phyloP scores from a whole-genome alignment of 257 asterid species.

The Scutellaria baicalensis region DNA sequence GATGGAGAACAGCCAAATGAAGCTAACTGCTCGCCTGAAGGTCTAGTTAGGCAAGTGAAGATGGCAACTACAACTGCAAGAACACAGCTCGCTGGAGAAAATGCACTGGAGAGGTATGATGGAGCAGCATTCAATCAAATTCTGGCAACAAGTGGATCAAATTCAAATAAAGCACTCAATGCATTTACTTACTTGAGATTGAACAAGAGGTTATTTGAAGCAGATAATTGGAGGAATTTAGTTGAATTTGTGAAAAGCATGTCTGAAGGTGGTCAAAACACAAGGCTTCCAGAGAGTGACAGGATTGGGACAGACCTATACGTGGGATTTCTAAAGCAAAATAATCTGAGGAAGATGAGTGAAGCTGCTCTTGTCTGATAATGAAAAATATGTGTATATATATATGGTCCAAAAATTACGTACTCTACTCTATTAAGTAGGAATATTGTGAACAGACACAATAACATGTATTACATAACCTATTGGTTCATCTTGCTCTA shows the following conservation, averaged over 20 bases:
- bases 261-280: conserved; percentile 60
- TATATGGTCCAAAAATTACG: conserved; percentile 2
- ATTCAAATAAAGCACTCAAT: conserved; percentile 55
- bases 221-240: conserved; percentile 72
- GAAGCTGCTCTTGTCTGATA: conserved; percentile 57
- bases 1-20: conserved; percentile 68
- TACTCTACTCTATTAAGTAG: neutral
- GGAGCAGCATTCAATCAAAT: conserved; percentile 63
- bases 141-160: conserved; percentile 62
- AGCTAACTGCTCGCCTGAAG: conserved; percentile 86
- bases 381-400: neutral
- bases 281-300: conserved; percentile 51
- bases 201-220: conserved; percentile 74
- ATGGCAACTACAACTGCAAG: conserved; percentile 59
- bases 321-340: conserved; percentile 54
- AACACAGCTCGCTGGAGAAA: conserved; percentile 80
- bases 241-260: conserved; percentile 66
- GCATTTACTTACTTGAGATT: conserved; percentile 80
- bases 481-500: conserved; percentile 12
- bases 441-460: neutral
- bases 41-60: conserved; percentile 82
- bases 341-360: conserved; percentile 17
- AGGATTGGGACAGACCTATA: conserved; percentile 58
- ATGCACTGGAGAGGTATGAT: conserved; percentile 87
- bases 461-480: neutral